These are phyloP conservation scores for Penicillium angulare DNA, from an alignment of 495 filamentous ascomycete genomes.

Conservation along the genomic window DNA sequence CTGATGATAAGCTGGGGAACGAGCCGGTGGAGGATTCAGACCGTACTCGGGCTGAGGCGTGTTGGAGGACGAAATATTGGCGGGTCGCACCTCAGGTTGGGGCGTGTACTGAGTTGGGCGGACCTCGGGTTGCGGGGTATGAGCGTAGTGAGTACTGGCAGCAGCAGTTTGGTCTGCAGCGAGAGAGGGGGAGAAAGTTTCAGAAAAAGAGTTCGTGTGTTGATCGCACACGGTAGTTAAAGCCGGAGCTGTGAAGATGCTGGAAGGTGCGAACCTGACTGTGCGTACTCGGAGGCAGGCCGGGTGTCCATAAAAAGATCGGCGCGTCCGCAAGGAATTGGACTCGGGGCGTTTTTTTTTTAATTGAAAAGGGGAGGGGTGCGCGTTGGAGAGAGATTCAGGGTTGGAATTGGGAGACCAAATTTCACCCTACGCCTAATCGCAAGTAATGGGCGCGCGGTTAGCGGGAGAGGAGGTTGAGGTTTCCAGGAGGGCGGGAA, in stretches of 20 bases:
- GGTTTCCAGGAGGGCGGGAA: too few relatives aligned
- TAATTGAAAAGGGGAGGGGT: too few relatives aligned
- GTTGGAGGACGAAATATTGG: constrained; percentile 63
- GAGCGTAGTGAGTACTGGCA: constrained; percentile 43
- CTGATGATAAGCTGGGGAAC: constrained; percentile 75
- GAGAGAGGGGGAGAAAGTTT: constrained; percentile 64
- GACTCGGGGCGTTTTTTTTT: too few relatives aligned
- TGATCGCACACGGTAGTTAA: not conserved
- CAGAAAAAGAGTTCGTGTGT: not conserved
- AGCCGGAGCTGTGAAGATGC: constrained; percentile 2
- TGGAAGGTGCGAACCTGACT: constrained; percentile 96
- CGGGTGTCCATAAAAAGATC: constrained; percentile 72
- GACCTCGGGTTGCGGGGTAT: constrained; percentile 47
- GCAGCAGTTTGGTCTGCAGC: constrained; percentile 82
- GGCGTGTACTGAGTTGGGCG: constrained; percentile 55
- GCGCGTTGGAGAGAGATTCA: too few relatives aligned
- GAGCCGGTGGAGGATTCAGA: constrained; percentile 67
- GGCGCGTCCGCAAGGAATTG: not conserved
- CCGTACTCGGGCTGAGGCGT: constrained; percentile 89
- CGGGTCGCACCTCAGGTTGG: constrained; percentile 74
- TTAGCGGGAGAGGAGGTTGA: too few relatives aligned
- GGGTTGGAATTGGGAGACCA: too few relatives aligned
- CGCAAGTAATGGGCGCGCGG: too few relatives aligned
- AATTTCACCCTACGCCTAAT: too few relatives aligned
- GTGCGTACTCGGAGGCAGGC: constrained; percentile 88